Evolutionary conservation across 1,139 yeast genomes (phyloP).

Genomic region (Saccharomycopsis hybrid): DNA sequence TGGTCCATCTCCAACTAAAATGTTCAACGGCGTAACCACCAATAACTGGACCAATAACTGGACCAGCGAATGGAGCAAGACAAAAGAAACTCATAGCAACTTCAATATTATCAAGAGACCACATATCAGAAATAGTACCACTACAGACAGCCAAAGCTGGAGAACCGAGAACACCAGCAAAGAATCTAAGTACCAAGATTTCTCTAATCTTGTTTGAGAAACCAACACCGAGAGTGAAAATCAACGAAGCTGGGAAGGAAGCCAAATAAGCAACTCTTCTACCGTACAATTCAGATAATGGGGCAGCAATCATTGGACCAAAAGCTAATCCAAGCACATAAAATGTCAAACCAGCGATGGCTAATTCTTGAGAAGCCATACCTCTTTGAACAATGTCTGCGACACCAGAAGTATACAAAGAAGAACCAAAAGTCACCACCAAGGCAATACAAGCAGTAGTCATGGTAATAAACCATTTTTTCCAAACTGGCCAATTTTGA

Average conservation of each 20-base stretch:
- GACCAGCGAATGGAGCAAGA: constrained; percentile 71
- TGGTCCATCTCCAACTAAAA: constrained; percentile 71
- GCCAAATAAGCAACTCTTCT: constrained; percentile 55
- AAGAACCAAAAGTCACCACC: constrained; percentile 66
- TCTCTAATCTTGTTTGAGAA: constrained; percentile 50
- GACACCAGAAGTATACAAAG: constrained; percentile 58
- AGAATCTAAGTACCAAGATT: constrained; percentile 64
- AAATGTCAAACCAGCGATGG: constrained; percentile 61
- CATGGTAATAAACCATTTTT: constrained; percentile 59
- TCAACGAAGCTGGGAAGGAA: constrained; percentile 62
- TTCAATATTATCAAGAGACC: constrained; percentile 59
- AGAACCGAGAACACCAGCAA: constrained; percentile 74
- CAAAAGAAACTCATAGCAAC: constrained; percentile 67
- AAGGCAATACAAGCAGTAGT: constrained; percentile 58
- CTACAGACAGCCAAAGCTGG: constrained; percentile 87
- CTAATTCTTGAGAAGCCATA: constrained; percentile 50
- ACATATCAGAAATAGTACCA: constrained; percentile 75
- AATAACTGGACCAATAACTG: constrained; percentile 74
- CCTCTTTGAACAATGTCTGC: constrained; percentile 43
- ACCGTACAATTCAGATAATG: constrained; percentile 69
- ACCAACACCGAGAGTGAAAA: constrained; percentile 74
- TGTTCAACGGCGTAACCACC: constrained; percentile 72
- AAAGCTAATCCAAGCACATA: constrained; percentile 65
- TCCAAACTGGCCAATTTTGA: constrained; percentile 55
- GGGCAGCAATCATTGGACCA: constrained; percentile 74